phyloP scores from a whole-genome alignment of 2,329 filamentous ascomycete genomes.

The Fusarium keratoplasticum region DNA sequence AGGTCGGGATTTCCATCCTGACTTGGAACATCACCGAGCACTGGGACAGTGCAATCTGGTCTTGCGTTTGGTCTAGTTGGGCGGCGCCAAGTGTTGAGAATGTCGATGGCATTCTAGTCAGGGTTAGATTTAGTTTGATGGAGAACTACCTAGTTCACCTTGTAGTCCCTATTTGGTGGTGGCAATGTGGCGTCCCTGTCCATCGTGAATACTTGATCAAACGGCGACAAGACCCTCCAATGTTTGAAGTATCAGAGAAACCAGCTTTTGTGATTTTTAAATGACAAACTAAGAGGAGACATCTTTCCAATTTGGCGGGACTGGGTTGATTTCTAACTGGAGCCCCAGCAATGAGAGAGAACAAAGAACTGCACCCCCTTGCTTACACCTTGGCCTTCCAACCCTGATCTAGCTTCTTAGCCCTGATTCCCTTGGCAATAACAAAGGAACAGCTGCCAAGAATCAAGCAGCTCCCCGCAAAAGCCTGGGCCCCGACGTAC shows the following conservation, averaged over 20 bases:
- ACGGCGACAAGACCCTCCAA: no score
- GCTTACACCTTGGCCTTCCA: conserved; percentile 5
- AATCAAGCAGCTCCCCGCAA: conserved; percentile 49
- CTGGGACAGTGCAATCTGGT: not conserved
- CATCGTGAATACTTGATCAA: not conserved
- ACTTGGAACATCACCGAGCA: not conserved
- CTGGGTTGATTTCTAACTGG: not conserved
- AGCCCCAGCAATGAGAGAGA: not conserved
- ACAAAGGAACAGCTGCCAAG: conserved; percentile 10
- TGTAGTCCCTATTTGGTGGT: not conserved
- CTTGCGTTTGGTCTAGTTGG: not conserved
- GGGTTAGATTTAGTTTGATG: not conserved
- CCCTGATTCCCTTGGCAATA: conserved; percentile 1
- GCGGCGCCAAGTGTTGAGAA: not conserved
- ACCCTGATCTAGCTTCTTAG: conserved; percentile 4
- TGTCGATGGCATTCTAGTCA: not conserved
- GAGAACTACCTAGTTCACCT: not conserved
- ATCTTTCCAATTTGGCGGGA: not conserved
- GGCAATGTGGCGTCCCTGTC: rapidly evolving
- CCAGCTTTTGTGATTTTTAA: not conserved
- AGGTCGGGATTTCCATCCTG: not conserved
- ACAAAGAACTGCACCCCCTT: not conserved
- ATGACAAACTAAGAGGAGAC: not conserved
- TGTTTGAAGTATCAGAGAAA: not conserved
- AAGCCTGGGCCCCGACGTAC: conserved; percentile 62